phyloP scores from a whole-genome alignment of 2,329 filamentous ascomycete genomes.

The Pseudogymnoascus sp. region DNA sequence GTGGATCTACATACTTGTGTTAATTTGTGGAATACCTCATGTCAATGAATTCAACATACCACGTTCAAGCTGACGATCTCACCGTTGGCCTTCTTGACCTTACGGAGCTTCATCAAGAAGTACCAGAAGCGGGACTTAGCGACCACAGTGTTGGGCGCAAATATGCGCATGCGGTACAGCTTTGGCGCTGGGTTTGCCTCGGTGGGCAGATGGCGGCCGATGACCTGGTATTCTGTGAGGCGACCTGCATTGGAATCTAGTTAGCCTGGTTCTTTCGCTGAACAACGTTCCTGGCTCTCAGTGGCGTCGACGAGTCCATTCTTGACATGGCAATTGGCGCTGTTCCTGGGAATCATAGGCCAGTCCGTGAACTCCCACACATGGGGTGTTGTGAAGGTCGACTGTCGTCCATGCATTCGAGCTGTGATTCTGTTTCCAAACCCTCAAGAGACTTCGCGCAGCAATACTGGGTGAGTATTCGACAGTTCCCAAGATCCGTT shows the following conservation, averaged over 20 bases:
- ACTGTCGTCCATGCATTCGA: not conserved
- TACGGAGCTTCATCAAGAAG: conserved; percentile 97
- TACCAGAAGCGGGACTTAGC: conserved; percentile 99
- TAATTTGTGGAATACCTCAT: conserved; percentile 13
- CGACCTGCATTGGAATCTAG: conserved; percentile 60
- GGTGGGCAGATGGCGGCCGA: conserved; percentile 96
- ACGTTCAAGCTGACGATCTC: conserved; percentile 97
- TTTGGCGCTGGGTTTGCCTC: conserved; percentile 95
- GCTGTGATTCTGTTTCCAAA: not conserved
- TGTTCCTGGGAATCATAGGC: not conserved
- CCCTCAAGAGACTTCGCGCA: not conserved
- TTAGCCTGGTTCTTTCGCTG: conserved; percentile 24
- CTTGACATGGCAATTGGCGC: not conserved
- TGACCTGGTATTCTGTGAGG: conserved; percentile 99
- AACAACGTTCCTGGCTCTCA: not conserved
- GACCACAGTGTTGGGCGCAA: conserved; percentile 94
- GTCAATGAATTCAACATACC: conserved; percentile 50
- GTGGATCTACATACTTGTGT: conserved; percentile 57
- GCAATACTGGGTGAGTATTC: not conserved
- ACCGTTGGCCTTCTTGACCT: conserved; percentile 99
- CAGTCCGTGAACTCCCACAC: not conserved
- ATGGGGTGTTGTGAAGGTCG: not conserved
- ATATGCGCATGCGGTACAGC: conserved; percentile 99
- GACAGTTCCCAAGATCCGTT: not conserved
- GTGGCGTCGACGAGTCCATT: not conserved